phyloP scores from a whole-genome alignment of 352 stramenopile species.

The Globisporangium cylindrosporum region DNA sequence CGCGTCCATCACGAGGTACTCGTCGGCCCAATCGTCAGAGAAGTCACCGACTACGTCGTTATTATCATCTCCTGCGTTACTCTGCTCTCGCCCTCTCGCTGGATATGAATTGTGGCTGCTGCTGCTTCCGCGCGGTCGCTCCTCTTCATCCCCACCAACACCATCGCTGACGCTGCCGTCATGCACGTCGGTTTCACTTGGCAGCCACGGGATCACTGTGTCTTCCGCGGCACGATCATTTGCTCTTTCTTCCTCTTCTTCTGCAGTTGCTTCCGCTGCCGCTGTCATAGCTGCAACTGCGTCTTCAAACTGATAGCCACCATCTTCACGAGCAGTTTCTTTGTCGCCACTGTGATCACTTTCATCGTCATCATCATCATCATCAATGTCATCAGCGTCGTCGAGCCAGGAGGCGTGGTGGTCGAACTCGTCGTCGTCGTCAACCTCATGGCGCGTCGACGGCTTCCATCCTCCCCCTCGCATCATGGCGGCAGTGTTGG shows the following conservation, averaged over 20 bases:
- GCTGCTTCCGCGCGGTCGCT: slow-evolving; percentile 1
- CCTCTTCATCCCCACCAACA: slow-evolving; percentile 18
- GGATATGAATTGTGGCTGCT: neutral
- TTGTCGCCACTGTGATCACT: neutral
- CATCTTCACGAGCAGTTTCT: neutral
- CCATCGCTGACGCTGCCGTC: slow-evolving; percentile 16
- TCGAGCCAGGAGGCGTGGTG: slow-evolving; percentile 13
- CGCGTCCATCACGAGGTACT: slow-evolving; percentile 29
- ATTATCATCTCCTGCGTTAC: neutral
- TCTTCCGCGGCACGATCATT: neutral
- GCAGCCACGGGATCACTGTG: slow-evolving; percentile 14
- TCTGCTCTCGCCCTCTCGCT: neutral
- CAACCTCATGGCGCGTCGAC: neutral
- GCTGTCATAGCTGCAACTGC: neutral
- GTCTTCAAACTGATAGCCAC: neutral
- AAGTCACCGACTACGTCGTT: slow-evolving; percentile 31
- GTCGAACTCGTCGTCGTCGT: slow-evolving; percentile 18
- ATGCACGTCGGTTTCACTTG: slow-evolving; percentile 26
- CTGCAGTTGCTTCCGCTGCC: neutral
- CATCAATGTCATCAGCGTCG: neutral
- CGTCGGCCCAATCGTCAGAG: slow-evolving; percentile 37
- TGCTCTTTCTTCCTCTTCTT: neutral
- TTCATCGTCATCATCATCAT: neutral
- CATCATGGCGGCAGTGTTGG: slow-evolving; percentile 5
- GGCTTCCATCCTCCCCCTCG: neutral